Evolutionary conservation across 192 early-diverging fungal genomes (phyloP).

Genomic region (Podochytrium sp.): DNA sequence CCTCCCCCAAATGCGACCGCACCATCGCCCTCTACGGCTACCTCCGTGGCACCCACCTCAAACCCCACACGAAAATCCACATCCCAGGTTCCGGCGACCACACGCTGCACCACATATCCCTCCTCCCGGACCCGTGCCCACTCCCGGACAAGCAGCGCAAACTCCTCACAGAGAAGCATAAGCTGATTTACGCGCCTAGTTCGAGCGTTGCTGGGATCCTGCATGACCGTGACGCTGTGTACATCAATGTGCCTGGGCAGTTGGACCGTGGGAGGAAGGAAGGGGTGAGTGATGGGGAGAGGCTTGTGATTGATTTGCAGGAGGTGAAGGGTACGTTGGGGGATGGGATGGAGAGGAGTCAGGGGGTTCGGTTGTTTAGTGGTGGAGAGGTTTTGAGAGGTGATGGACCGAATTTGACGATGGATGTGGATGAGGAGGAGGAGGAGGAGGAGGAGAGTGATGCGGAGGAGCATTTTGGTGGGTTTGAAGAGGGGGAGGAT

Average conservation of each 20-base stretch:
- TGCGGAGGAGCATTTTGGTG: conserved; percentile 41
- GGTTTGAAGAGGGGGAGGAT: conserved; percentile 46
- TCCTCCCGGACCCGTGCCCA: conserved; percentile 94
- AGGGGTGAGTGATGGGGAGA: conserved; percentile 74
- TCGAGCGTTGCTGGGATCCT: conserved; percentile 96
- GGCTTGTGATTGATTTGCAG: conserved; percentile 92
- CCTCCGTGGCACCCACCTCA: conserved; percentile 93
- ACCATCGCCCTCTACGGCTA: conserved; percentile 95
- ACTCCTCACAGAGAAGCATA: conserved; percentile 89
- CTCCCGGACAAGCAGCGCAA: conserved; percentile 91
- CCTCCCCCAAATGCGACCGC: conserved; percentile 85
- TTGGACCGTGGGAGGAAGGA: conserved; percentile 66
- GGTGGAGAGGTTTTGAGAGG: conserved; percentile 45
- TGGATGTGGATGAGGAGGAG: conserved; percentile 48
- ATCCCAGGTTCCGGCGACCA: conserved; percentile 96
- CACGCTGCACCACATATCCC: conserved; percentile 71
- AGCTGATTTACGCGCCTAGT: conserved; percentile 98
- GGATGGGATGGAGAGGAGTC: conserved; percentile 67
- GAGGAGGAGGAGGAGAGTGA: conserved; percentile 42
- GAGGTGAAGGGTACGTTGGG: conserved; percentile 76
- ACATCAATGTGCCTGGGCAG: conserved; percentile 91
- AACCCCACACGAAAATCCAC: conserved; percentile 84
- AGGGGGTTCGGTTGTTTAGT: conserved; percentile 69
- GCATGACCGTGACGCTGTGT: conserved; percentile 99
- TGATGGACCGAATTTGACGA: conserved; percentile 68